Base-by-base conservation (phyloP, 2,329 filamentous ascomycete species). In the Paramyrothecium roridum region DNA sequence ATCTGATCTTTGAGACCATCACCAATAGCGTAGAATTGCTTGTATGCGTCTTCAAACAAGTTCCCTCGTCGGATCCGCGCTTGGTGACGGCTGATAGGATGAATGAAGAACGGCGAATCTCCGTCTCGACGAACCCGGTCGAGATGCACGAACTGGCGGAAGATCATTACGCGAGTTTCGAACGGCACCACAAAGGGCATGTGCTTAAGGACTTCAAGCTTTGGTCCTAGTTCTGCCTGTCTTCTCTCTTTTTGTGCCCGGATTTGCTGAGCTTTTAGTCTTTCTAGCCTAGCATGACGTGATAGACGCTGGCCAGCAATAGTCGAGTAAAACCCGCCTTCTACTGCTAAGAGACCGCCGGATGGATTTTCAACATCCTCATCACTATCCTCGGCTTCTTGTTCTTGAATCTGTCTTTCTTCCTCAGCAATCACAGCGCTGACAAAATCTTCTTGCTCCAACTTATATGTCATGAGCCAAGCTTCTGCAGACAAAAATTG, bases 181-280 rank as follows among this genome's bases (percentile, higher is more conserved):
- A 99, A 99, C 0, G 93, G 95, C 48, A 99, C 95, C 61, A 93
- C 90, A 69, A 98, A 99, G 0, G 95, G 95, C 87, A 99, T 96
- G 65, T 98, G 96, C 62, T 95, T 88, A 52, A 99, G 74, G 6
- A 99, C 90, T 66, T 97, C 93, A 11, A 97, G 78, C 62, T 93
- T 88, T 1, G 95, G 93, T 1, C 89, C 91, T 57, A 96, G 85
- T 16, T 88, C 83, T 50, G 93, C 90, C 22, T 96, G 75, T 57
- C 90, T 83, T 60, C 90, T 86, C 61, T 87, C 86, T 40, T 87
- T 81, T 47, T 86, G 86, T 8, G 82, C 80, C 65, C 85, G 86
- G 59, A 85, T 82, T 64, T 91, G 85, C 60, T 86, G 82, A 43
- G 80, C 77, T 60, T 83, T 83, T 48, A 89, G 70, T 54, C 78